Base-by-base conservation (phyloP, 495 filamentous ascomycete genomes). In the Penicillium paradoxum region DNA sequence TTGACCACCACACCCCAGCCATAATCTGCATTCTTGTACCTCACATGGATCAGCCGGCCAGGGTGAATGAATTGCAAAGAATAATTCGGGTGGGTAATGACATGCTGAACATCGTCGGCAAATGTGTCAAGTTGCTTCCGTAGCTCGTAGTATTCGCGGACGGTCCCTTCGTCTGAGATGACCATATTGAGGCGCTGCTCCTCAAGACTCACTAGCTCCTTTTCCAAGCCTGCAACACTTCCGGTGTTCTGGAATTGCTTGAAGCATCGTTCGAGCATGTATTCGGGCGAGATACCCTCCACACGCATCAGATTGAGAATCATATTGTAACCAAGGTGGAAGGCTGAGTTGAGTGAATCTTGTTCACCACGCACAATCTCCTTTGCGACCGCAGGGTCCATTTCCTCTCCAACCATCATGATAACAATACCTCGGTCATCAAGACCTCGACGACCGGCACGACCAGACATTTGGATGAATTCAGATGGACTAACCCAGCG, bases 321-420 rank as follows among this genome's bases (percentile, higher is more conserved):
- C 93, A 97, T 98, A 70, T 97, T 98, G 75, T 98, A 97, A n/a
- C 93, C 91, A 10, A 98, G 79, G 65, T 97, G 88, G 74, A 98
- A 98, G 13, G 93, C 93, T 3, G 93, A 97, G 70, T 97, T 97
- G 36, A 98, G 82, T 38, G 89, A 86, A 66, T 98, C 93, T 65
- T 98, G 93, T 63, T 96, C 86, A 63, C 93, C 93, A 45, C 92
- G 88, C 24, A 98, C 93, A 53, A 98, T 96, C 44, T 88, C 85
- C 69, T 93, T 93, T 22, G 93, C 93, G 49, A 87, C 80, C 1
- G 85, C 83, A n/a, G 93, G 95, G 55, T 97, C 95, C 80, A 98
- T 95, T 72, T 91, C 88, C 63, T 91, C 88, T 55, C 95, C 88
- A 45, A 98, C 83, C 93, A 98, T 98, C 88, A 98, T 95, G 64